Percentiles rank a stretch among this genome's conserved stretches.
phyloP scores from a whole-genome alignment of 2,329 filamentous ascomycete genomes.

The Nemania sp. region DNA sequence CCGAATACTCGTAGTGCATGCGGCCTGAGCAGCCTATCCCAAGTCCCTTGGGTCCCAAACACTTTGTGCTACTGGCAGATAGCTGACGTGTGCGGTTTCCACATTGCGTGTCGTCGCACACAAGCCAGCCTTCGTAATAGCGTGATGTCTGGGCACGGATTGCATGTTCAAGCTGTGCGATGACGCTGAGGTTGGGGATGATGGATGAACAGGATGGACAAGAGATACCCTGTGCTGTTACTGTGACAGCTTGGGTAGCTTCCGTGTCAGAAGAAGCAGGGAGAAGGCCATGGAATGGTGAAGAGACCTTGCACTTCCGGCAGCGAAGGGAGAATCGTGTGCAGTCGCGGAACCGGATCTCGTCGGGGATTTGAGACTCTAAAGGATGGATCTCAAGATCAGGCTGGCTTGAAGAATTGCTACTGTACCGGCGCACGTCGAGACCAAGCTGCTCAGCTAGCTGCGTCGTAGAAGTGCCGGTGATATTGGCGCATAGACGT shows the following conservation, averaged over 20 bases:
- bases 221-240: slow-evolving; percentile 79
- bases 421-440: slow-evolving; percentile 87
- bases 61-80: slow-evolving; percentile 90
- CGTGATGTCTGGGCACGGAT: slow-evolving; percentile 81
- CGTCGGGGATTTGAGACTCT: slow-evolving; percentile 93
- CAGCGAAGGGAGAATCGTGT: slow-evolving; percentile 82
- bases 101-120: slow-evolving; percentile 90
- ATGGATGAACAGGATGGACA: slow-evolving; percentile 76
- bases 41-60: slow-evolving; percentile 86
- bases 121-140: slow-evolving; percentile 94
- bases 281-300: slow-evolving; percentile 81
- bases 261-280: slow-evolving; percentile 59
- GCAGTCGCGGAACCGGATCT: slow-evolving; percentile 87
- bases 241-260: slow-evolving; percentile 28
- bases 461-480: slow-evolving; percentile 88
- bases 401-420: slow-evolving; percentile 62
- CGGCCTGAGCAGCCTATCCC: slow-evolving; percentile 85
- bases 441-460: slow-evolving; percentile 94
- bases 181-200: slow-evolving; percentile 77
- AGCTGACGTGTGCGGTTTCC: slow-evolving; percentile 90
- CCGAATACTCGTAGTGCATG: slow-evolving; percentile 88
- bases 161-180: slow-evolving; percentile 88
- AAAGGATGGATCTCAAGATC: slow-evolving; percentile 86
- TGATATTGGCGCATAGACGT: slow-evolving; percentile 95
- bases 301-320: slow-evolving; percentile 78